Evolutionary conservation across 2,329 filamentous ascomycete species (phyloP), one percentile per base, ranked within the genome.

Genomic region (Aureobasidium sp.): DNA sequence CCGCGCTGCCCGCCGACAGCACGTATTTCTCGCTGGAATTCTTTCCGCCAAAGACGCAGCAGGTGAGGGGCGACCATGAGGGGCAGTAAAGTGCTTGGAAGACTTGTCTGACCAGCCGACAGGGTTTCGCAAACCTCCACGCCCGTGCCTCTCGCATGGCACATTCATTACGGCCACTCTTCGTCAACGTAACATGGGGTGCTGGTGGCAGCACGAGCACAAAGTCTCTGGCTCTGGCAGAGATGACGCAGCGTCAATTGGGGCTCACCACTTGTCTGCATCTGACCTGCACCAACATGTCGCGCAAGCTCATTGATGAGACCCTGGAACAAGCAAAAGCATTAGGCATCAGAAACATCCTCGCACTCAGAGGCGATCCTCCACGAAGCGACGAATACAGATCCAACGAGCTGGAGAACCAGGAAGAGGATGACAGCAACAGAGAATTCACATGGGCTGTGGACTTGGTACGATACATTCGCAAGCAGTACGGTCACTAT

Each of bases 211-310:
- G 89, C 66, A 99, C 94, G 0, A 88, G 91, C 5, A 84, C 84
- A 62, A 96, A 96, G 78, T 96, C 91, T 36, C 85, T 99, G 64
- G 91, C 97, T 76, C 83, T 99, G 66, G 94, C 94, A 49, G 93
- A 97, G 78, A 85, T 97, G 70, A 97, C 92, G 75, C 94, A 97
- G 79, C 84, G 91, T 65, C 91, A 96, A 76, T 78, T 97, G 61
- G 90, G 90, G 63, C 82, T 99, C 63, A 97, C 94, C 45, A 99
- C 94, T 64, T 97, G 94, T 74, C 81, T 99, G 67, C 94, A 99
- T 74, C 80, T 99, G 67, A 99, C 94, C 2, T 99, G 94, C 76
- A 99, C 94, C 61, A 97, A 99, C 75, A 97, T 97, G 93, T 94
- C 88, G 73, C 85, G 87, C 67, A 83, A 82, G 56, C 78, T 96